Base-by-base conservation (phyloP, 805 yeast species). In the Suhomyces tanzawaensis region DNA sequence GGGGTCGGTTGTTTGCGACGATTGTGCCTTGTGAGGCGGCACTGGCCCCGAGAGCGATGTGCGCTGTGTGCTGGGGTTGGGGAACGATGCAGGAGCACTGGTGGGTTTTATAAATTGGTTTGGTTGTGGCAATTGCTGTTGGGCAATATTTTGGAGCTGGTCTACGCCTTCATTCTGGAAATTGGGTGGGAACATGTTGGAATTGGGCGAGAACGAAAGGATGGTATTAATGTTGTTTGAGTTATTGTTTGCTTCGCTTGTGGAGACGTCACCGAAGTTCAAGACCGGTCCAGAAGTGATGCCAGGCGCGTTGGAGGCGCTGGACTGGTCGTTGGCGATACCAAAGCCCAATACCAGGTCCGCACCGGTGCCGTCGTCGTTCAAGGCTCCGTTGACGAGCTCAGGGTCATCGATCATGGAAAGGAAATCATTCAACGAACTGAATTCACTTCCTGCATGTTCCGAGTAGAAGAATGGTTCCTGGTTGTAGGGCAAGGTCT, bases 401-500 rank as follows among this genome's bases (percentile, higher is more conserved):
- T 81, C 85, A 0, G 90, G 85, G 54, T 89, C 96, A 51, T 90
- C 96, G 32, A 90, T 77, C 86, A 90, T 86, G 1, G 90, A 81
- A 36, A 90, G 65, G 52, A 90, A 90, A 55, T 90, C 96, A 42
- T 88, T 88, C 48, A 90, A 68, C 1, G 96, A 88, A 45, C 88
- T 81, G 55, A 90, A 89, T 62, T 90, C 97, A 15, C 93, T 82
- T 2, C 95, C 95, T 0, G 93, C 95, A 56, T 89, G 95, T 52
- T 89, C 96, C 0, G 95, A 85, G 46, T 79, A 83, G 64, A 89
- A 89, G 41, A 84, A 77, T 0, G 95, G 93, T 45, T 81, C 85
- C 41, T 81, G 86, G 48, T 74, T 55, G 57, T 64, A 70, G 3
- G 70, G 65, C 38, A 66, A 53, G 1, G 72, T 62, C 44, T 69